Conservation (phyloP, 2,329 filamentous ascomycete species). For the Pseudofabraea citricarpa region DNA sequence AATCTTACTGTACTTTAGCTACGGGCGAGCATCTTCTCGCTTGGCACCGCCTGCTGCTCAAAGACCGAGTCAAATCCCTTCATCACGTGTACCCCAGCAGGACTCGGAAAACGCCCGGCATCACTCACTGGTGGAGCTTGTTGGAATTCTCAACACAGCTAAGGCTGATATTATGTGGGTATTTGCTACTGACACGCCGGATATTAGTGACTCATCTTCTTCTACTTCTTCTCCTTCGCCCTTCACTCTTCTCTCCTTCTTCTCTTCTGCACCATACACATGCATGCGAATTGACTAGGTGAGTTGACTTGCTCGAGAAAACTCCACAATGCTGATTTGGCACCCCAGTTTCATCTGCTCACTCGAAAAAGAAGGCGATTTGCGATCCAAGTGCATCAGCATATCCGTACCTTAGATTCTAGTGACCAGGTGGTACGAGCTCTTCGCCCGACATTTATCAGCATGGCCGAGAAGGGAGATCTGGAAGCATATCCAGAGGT, state of each 20-base stretch:
- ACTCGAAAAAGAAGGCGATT: constrained; percentile 2
- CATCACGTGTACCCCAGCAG: too few species aligned
- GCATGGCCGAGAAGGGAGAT: constrained; percentile 2
- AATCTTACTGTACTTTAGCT: too few species aligned
- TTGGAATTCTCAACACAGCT: too few species aligned
- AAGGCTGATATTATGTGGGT: too few species aligned
- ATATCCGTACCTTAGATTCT: constrained; percentile 1
- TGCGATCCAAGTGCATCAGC: constrained; percentile 5
- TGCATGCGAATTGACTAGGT: neutral
- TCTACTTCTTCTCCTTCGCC: constrained; percentile 3
- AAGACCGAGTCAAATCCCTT: too few species aligned
- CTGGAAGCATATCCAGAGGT: neutral
- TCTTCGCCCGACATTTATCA: constrained; percentile 3
- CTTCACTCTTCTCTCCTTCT: constrained; percentile 1
- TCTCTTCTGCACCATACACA: neutral
- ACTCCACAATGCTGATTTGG: constrained; percentile 4
- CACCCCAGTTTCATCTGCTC: constrained; percentile 1
- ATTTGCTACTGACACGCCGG: too few species aligned
- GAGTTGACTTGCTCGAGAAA: constrained; percentile 2
- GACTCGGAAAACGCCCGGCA: too few species aligned
- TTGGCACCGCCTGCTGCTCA: too few species aligned
- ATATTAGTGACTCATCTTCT: neutral
- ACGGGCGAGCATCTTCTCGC: too few species aligned
- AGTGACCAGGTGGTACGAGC: constrained; percentile 3
- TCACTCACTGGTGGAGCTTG: too few species aligned